phyloP scores from a whole-genome alignment of 805 yeast genomes.

The Yamadazyma philogaea region DNA sequence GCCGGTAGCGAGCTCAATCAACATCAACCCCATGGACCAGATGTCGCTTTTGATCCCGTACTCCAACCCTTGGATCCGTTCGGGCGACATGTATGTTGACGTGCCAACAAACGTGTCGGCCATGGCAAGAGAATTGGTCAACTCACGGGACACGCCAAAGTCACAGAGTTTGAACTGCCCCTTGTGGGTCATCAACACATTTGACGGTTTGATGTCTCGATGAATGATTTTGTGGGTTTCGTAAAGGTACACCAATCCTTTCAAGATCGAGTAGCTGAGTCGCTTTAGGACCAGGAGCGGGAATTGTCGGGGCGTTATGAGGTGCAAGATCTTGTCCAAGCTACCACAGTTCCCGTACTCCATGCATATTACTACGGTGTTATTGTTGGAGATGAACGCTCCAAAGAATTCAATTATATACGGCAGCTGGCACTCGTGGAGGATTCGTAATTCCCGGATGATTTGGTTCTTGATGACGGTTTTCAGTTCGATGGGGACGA shows the following conservation, averaged over 20 bases:
- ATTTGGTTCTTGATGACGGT: slow-evolving; percentile 77
- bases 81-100: slow-evolving; percentile 95
- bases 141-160: slow-evolving; percentile 92
- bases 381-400: slow-evolving; percentile 62
- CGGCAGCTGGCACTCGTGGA: slow-evolving; percentile 84
- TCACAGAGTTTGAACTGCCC: slow-evolving; percentile 93
- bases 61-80: slow-evolving; percentile 90
- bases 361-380: slow-evolving; percentile 86
- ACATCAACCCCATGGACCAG: slow-evolving; percentile 93
- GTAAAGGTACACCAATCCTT: slow-evolving; percentile 80
- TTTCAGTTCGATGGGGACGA: slow-evolving; percentile 81
- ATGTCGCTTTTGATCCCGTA: slow-evolving; percentile 96
- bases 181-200: slow-evolving; percentile 78
- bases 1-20: slow-evolving; percentile 86
- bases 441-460: slow-evolving; percentile 79
- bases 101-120: slow-evolving; percentile 99
- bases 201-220: slow-evolving; percentile 94
- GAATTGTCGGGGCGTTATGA: slow-evolving; percentile 32
- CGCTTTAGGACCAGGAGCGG: slow-evolving; percentile 69
- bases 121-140: slow-evolving; percentile 76
- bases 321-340: slow-evolving; percentile 62
- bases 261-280: slow-evolving; percentile 70
- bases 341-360: slow-evolving; percentile 96
- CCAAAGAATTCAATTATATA: slow-evolving; percentile 90
- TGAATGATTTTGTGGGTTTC: slow-evolving; percentile 85